Conservation (phyloP, 78 protist genomes). For the Goniomonas avonlea region DNA sequence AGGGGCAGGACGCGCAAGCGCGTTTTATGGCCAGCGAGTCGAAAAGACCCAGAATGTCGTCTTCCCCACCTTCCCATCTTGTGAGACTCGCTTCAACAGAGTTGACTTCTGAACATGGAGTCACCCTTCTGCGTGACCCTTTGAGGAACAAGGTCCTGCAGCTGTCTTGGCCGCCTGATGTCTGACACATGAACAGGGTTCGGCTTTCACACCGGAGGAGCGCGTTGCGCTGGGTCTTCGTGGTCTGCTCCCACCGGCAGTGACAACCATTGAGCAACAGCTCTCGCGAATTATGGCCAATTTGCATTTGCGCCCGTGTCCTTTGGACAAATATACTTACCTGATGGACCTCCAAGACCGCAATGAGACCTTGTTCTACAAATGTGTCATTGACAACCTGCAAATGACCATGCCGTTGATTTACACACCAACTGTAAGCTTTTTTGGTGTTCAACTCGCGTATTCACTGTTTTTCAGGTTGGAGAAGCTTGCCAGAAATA, state of each 20-base stretch:
- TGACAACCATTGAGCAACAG: neutral
- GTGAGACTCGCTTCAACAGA: too few species aligned
- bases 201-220: constrained; percentile 4
- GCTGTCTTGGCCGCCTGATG: too few species aligned
- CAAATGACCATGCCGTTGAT: constrained; percentile 67
- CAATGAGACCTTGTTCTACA: constrained; percentile 76
- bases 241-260: constrained; percentile 12
- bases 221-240: neutral
- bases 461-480: neutral
- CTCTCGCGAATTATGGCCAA: neutral
- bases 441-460: neutral
- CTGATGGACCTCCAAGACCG: constrained; percentile 52
- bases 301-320: neutral
- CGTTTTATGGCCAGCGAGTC: too few species aligned
- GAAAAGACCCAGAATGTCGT: too few species aligned
- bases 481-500: constrained; percentile 23
- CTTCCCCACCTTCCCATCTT: too few species aligned
- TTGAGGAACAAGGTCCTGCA: too few species aligned
- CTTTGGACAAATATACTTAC: neutral
- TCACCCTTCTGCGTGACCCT: too few species aligned
- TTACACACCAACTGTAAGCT: constrained; percentile 75
- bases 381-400: constrained; percentile 49
- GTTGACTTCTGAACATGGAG: too few species aligned
- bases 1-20: too few species aligned
- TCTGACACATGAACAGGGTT: too few species aligned